A percentile compares a stretch with the other conserved stretches of the same genome.
Conservation (phyloP, 305 asterid genomes). For the Caryopteris hybrid region DNA sequence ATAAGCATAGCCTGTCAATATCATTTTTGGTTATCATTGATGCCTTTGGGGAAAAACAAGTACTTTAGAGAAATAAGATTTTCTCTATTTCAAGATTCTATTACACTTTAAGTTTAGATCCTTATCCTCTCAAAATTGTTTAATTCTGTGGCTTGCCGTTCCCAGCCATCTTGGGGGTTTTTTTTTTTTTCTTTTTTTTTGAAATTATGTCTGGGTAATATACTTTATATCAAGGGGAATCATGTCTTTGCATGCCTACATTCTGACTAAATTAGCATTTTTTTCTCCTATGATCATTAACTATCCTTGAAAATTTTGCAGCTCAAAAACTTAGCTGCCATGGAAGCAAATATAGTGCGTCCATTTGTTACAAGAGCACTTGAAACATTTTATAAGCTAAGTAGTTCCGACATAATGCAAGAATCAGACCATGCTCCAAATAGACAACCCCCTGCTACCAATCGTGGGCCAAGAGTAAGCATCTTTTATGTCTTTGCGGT, state of each 20-base stretch:
- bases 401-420: conserved; percentile 73
- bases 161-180: background rate
- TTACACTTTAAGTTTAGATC: background rate
- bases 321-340: conserved; percentile 86
- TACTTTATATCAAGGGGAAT: background rate
- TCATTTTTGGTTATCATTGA: background rate
- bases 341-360: conserved; percentile 95
- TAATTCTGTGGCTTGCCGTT: background rate
- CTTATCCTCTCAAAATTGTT: background rate
- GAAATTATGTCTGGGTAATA: background rate
- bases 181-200: background rate
- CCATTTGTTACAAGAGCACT: conserved; percentile 88
- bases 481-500: background rate
- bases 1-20: background rate
- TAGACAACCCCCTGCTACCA: conserved; percentile 65
- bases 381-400: conserved; percentile 65
- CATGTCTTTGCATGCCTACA: background rate
- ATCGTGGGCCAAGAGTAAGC: conserved; percentile 82
- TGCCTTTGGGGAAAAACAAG: background rate
- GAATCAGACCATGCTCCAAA: conserved; percentile 49
- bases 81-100: background rate
- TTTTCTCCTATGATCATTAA: background rate
- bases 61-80: background rate
- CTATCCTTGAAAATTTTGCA: conserved; percentile 39
- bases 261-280: background rate